These are phyloP conservation scores for Amanita exitialis DNA, from an alignment of 768 basidiomycete species.

Conservation along the genomic window DNA sequence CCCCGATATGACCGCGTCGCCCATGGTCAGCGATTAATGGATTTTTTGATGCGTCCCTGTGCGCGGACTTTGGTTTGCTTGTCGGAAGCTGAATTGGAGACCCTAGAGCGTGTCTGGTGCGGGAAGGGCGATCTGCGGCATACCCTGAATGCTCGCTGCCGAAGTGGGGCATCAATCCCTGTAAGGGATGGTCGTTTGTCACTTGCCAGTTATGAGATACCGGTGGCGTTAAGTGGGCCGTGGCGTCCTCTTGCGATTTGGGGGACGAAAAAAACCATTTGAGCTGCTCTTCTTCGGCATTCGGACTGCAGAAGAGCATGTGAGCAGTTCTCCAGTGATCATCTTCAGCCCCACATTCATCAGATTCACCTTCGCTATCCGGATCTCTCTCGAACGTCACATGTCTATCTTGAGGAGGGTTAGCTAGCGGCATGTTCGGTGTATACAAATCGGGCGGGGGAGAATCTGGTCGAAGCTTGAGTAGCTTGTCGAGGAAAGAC, in stretches of 20 bases:
- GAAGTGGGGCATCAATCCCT: not conserved
- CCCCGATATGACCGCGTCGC: not conserved
- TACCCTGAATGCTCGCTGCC: not conserved
- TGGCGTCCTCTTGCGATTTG: slow-evolving; percentile 5
- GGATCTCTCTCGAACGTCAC: slow-evolving; percentile 9
- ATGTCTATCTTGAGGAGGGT: not conserved
- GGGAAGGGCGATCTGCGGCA: not conserved
- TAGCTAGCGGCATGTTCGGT: slow-evolving; percentile 20
- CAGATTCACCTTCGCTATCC: slow-evolving; percentile 22
- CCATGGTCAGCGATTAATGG: not conserved
- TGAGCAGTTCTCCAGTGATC: slow-evolving; percentile 51
- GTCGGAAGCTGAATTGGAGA: not conserved
- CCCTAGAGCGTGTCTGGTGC: not conserved
- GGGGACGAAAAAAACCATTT: slow-evolving; percentile 10
- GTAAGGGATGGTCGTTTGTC: not conserved
- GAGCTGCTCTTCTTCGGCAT: not conserved
- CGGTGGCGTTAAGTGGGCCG: not conserved
- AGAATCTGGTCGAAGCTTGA: not conserved
- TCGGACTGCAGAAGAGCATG: slow-evolving; percentile 32
- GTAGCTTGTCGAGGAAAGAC: slow-evolving; percentile 15
- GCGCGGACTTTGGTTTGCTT: not conserved
- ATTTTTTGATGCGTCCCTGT: too few relatives aligned
- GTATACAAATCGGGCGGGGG: not conserved
- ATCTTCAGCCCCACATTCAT: slow-evolving; percentile 30
- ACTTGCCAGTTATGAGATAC: not conserved